phyloP scores from a whole-genome alignment of 306 rosid species.

The Quercus robur region DNA sequence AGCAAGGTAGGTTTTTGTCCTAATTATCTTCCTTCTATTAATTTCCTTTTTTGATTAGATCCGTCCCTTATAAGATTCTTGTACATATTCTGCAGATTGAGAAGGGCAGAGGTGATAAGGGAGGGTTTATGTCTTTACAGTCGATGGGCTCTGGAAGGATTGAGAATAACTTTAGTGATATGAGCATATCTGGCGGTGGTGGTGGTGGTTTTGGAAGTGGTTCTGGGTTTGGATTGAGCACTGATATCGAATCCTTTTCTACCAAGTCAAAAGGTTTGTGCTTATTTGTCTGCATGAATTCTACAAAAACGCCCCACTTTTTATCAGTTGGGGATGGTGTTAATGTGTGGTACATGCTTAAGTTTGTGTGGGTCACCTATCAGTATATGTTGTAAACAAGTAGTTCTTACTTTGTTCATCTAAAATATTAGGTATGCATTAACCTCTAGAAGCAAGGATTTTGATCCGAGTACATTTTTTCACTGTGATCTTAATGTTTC shows the following conservation, averaged over 20 bases:
- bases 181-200: constrained; percentile 70
- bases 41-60: background rate
- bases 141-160: constrained; percentile 94
- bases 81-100: constrained; percentile 62
- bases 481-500: background rate
- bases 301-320: too few relatives aligned
- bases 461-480: background rate
- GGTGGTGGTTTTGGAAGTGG: constrained; percentile 92
- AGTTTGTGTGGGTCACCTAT: background rate
- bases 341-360: constrained; percentile 6
- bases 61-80: background rate
- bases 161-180: constrained; percentile 70
- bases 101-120: constrained; percentile 84
- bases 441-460: background rate
- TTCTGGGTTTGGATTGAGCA: constrained; percentile 68
- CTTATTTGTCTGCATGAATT: constrained; percentile 2
- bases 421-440: background rate
- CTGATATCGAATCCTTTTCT: constrained; percentile 75
- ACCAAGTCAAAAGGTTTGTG: constrained; percentile 79
- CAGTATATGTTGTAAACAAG: background rate
- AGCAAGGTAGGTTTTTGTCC: constrained; percentile 68
- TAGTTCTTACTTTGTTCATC: background rate
- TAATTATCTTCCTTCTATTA: background rate
- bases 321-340: background rate
- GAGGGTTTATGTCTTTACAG: constrained; percentile 72